Percentiles rank a stretch among this genome's conserved stretches.
Evolutionary conservation across 352 stramenopile genomes (phyloP).

Genomic region (Hyaloperonospora brassicae): DNA sequence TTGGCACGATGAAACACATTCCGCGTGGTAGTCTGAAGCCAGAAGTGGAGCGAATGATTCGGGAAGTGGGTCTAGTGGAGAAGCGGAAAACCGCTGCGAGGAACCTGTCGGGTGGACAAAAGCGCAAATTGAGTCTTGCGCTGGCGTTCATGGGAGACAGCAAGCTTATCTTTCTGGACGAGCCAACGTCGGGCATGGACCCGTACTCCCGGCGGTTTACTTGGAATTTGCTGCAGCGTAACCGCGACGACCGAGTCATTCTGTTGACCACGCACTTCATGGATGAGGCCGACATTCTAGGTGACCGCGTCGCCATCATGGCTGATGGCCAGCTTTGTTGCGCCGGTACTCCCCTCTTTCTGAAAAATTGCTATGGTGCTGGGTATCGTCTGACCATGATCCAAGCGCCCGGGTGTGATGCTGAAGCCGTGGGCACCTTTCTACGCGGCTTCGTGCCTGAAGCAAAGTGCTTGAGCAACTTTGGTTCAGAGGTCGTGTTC

Average conservation of each 20-base stretch:
- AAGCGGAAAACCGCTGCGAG: constrained; percentile 63
- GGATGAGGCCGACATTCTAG: constrained; percentile 58
- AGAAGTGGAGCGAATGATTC: constrained; percentile 41
- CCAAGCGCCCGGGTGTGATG: constrained; percentile 32
- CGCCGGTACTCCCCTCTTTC: constrained; percentile 79
- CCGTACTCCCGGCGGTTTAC: constrained; percentile 91
- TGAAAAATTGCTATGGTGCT: constrained; percentile 91
- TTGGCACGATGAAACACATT: constrained; percentile 87
- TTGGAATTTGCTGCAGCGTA: constrained; percentile 88
- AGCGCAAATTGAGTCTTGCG: constrained; percentile 93
- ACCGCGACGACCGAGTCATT: constrained; percentile 83
- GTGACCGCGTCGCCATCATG: constrained; percentile 90
- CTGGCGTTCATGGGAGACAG: constrained; percentile 92
- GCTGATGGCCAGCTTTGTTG: constrained; percentile 84
- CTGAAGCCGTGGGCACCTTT: constrained; percentile 28
- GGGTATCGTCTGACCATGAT: constrained; percentile 84
- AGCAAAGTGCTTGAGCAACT: constrained; percentile 84
- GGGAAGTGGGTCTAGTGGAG: constrained; percentile 84
- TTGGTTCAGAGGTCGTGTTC: constrained; percentile 91
- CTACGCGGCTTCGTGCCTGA: constrained; percentile 53
- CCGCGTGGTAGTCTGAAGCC: constrained; percentile 37
- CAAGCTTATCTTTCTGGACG: constrained; percentile 87
- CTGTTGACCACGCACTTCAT: constrained; percentile 84
- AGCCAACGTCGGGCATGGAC: constrained; percentile 94
- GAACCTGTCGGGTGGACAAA: constrained; percentile 88